Base-by-base conservation (phyloP, 2,329 filamentous ascomycete genomes). In the Colletotrichum sansevieriae region DNA sequence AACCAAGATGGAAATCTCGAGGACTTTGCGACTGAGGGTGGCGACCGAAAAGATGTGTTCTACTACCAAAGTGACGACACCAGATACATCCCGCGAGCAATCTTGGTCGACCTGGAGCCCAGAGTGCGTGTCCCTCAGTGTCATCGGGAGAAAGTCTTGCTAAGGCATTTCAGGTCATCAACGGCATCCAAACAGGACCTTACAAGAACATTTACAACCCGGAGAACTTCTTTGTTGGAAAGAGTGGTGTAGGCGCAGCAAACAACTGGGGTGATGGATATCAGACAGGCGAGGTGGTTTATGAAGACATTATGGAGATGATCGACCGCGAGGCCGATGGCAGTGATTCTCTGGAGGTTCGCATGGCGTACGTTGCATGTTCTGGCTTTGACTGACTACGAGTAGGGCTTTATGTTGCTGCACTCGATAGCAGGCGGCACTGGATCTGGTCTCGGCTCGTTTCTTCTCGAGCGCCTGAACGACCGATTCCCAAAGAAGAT, bases 161-260 rank as follows among this genome's bases (percentile, higher is more conserved):
- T 69, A 57, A 65, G 15, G 9, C n/a, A 11, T 9, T 33, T 12
- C 71, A 84, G 90, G 92, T 98, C 71, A 92, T 99, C 77, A 92
- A 98, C 78, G 85, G 90, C 70, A 99, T 99, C 74, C 95, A 98
- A 82, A 92, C 91, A 10, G 94, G 96, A 1, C 91, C 95, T 0
- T 99, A 99, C 85, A 94, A 92, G 80, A 98, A 99, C 79, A 99
- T 99, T 69, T 99, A 99, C 88, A 99, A 99, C 78, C 96, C 96
- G 0, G 96, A 99, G 81, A 99, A 99, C 84, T 98, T 98, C 83
- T 99, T 97, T 79, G 90, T 98, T 61, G 94, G 95, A 75, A 97
- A 97, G 79, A 92, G 95, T 82, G 96, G 96, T 66, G 90, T 93
- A 63, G 96, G 96, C 52, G 96, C 96, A 7, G 96, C 94, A 52